Evolutionary conservation across 148 eudicot species (phyloP).

Genomic region (Camellia sinensis): DNA sequence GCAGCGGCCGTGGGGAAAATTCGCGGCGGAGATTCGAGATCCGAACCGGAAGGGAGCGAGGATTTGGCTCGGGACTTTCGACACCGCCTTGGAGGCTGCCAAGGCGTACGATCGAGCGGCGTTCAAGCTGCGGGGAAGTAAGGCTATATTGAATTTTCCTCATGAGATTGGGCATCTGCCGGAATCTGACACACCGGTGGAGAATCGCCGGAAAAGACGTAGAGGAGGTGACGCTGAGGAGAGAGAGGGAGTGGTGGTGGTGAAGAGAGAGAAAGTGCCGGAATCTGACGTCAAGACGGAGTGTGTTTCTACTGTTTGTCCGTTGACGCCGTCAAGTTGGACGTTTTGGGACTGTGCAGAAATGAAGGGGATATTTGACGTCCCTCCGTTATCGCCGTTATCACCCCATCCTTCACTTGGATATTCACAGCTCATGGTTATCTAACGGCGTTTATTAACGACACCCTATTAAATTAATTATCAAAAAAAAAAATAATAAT

Average conservation of each 20-base stretch:
- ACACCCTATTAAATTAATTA: neutral
- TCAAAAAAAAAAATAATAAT: no score
- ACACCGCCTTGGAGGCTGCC: conserved; percentile 33
- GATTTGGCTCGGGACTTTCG: conserved; percentile 37
- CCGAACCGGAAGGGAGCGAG: conserved; percentile 26
- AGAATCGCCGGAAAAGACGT: conserved; percentile 23
- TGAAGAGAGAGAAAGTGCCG: conserved; percentile 16
- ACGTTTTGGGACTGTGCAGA: conserved; percentile 29
- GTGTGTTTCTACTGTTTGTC: conserved; percentile 12
- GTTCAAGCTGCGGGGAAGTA: conserved; percentile 28
- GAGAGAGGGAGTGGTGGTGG: neutral
- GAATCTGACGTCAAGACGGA: neutral
- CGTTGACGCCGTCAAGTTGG: conserved; percentile 44
- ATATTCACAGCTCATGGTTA: conserved; percentile 21
- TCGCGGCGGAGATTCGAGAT: conserved; percentile 36
- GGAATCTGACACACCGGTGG: neutral
- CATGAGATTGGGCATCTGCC: conserved; percentile 14
- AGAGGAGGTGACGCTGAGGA: neutral
- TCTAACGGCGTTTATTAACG: neutral
- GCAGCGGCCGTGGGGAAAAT: conserved; percentile 38
- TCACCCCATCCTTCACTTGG: conserved; percentile 26
- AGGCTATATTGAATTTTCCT: conserved; percentile 33
- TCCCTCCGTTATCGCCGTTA: conserved; percentile 38
- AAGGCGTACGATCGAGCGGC: conserved; percentile 35
- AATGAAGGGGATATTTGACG: conserved; percentile 27